Base-by-base conservation (phyloP, 2,329 filamentous ascomycete genomes). In the Penicillium corylophilum region DNA sequence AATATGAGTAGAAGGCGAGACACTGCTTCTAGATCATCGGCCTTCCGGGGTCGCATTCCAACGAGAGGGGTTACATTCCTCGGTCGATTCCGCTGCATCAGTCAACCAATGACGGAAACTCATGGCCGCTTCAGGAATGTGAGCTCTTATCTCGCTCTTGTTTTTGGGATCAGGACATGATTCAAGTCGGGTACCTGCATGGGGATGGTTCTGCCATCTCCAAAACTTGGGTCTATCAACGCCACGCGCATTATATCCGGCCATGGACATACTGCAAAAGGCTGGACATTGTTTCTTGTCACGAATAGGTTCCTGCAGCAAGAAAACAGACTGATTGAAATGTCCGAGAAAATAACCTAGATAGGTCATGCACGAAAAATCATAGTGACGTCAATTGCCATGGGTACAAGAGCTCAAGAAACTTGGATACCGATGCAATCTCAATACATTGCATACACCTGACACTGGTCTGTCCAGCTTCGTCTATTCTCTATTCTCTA, bases 331-430 rank as follows among this genome's bases (percentile, higher is more conserved):
- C 3, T 12, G 2, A 20, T 12, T 20, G 35, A 22, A 22, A 4
- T 18, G 16, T 20, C 13, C 18, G 9, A 20, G 16, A 18, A 36
- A 36, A 36, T 18, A 2, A 18, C 12, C 16, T 10, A 12, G 8
- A 36, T 12, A 38, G 9, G 33, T 16, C 33, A 35, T 35, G 18
- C 35, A 28, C 20, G 16, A 33, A 26, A 33, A 50, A 60, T 64
- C 65, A 65, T 62, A 41, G 60, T 67, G 64, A 69, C 65, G 64
- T 68, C 64, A 68, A 54, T 24, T 16, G 15, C n/a, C 18, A 48
- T 9, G 7, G 9, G 10, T 20, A 20, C 13, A 5, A 13, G 5
- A 20, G 13, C 9, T 22, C 16, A 12, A 38, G 10, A 22, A 38
- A 38, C 35, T 22, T 38, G 35, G 20, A 38, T n/a, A 16, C 15